Percentiles rank a stretch among this genome's conserved stretches.
Evolutionary conservation across 2,329 filamentous ascomycete genomes (phyloP).

Genomic region (Calonectria montana): DNA sequence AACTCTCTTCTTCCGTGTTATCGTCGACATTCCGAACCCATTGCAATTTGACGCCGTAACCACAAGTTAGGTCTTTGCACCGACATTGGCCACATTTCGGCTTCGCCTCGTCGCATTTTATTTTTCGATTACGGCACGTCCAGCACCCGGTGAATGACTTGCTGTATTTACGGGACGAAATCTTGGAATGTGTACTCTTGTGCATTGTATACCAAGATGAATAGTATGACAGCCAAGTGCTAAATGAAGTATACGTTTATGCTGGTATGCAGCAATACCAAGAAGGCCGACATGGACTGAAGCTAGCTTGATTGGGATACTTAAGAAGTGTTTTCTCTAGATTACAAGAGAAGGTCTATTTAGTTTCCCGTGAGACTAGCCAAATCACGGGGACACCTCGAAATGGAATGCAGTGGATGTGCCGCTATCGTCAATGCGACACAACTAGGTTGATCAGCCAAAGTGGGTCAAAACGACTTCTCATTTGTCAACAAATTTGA

Average conservation of each 20-base stretch:
- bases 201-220: neutral
- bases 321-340: no score
- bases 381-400: no score
- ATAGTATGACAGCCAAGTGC: neutral
- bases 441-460: neutral
- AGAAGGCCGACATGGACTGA: no score
- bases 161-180: neutral
- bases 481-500: neutral
- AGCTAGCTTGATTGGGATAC: no score
- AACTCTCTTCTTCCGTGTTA: neutral
- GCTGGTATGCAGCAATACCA: no score
- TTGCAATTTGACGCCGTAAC: neutral
- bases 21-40: neutral
- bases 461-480: neutral
- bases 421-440: neutral
- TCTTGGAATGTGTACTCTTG: neutral
- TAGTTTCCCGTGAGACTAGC: no score
- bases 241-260: neutral
- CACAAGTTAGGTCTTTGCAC: neutral
- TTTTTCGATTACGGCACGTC: neutral
- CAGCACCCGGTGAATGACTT: constrained; percentile 5
- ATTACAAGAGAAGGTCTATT: no score
- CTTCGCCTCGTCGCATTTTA: neutral
- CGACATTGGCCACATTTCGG: neutral
- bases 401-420: no score